Evolutionary conservation across 129 eudicot genomes (phyloP).

Genomic region (Apium graveolens): DNA sequence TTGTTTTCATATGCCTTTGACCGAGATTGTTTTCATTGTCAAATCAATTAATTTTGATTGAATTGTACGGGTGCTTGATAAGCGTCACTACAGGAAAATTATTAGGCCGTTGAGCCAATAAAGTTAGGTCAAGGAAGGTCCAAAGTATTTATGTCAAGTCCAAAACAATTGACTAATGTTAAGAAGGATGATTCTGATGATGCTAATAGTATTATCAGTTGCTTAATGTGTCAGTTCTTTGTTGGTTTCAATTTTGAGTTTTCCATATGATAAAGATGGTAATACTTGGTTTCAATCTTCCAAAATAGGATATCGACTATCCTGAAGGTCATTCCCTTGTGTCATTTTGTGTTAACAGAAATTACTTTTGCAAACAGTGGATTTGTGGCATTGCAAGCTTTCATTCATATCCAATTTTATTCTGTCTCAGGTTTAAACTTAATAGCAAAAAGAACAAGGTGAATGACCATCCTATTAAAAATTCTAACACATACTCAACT

Average conservation of each 20-base stretch:
- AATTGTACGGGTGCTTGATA: not conserved
- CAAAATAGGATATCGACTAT: not conserved
- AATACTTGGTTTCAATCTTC: not conserved
- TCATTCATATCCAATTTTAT: conserved; percentile 11
- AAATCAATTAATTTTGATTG: too few species aligned
- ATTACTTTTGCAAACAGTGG: not conserved
- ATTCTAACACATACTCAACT: conserved; percentile 28
- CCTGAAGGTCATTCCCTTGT: not conserved
- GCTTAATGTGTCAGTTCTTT: not conserved
- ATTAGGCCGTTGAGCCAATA: not conserved
- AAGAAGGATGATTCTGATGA: not conserved
- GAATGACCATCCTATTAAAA: conserved; percentile 39
- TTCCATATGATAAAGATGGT: not conserved
- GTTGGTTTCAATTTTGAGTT: not conserved
- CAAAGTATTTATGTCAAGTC: not conserved
- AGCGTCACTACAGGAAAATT: not conserved
- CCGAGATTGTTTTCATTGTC: not conserved
- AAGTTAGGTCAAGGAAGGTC: not conserved
- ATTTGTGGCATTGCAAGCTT: not conserved
- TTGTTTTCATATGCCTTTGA: not conserved
- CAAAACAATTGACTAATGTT: not conserved
- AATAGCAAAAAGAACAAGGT: conserved; percentile 66
- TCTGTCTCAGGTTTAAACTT: conserved; percentile 55
- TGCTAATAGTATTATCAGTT: not conserved
- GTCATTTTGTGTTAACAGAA: not conserved